Evolutionary conservation across 441 rosid species (phyloP).

Genomic region (Pelargonium myrrhifolium): DNA sequence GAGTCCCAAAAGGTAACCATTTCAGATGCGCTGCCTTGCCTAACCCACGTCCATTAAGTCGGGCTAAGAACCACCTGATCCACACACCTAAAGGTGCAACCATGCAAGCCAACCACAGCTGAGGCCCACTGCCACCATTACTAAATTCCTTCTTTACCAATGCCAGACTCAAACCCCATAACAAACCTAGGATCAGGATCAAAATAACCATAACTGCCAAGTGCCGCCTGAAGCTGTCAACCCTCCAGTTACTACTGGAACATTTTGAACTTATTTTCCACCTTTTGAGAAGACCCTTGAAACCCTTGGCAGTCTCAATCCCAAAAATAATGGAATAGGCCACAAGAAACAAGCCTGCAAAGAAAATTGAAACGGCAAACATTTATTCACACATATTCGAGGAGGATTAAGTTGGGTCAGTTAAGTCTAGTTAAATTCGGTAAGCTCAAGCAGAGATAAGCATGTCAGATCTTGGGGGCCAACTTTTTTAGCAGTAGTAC

Average conservation of each 20-base stretch:
- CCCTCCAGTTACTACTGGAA: conserved; percentile 27
- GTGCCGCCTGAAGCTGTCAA: conserved; percentile 38
- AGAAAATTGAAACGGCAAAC: conserved; percentile 4
- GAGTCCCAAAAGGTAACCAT: conserved; percentile 84
- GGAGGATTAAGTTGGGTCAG: background rate
- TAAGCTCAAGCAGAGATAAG: background rate
- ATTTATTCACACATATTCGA: background rate
- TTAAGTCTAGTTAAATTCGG: background rate
- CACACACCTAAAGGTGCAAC: conserved; percentile 79
- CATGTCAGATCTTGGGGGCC: too few species aligned
- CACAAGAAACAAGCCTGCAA: conserved; percentile 68
- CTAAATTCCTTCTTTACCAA: conserved; percentile 43
- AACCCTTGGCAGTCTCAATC: conserved; percentile 72
- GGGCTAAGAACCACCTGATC: conserved; percentile 86
- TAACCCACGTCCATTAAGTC: conserved; percentile 71
- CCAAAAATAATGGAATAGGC: conserved; percentile 68
- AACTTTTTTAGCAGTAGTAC: too few species aligned
- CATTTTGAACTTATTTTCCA: conserved; percentile 16
- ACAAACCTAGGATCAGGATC: conserved; percentile 35
- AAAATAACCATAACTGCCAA: conserved; percentile 31
- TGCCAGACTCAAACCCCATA: conserved; percentile 44
- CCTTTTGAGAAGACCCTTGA: conserved; percentile 39
- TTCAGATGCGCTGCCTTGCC: conserved; percentile 47
- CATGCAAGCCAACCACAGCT: conserved; percentile 76
- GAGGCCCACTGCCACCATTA: conserved; percentile 41